These are phyloP conservation scores for Bolboschoenoplectus hybrid DNA, from an alignment of 202 grass and related monocot species.

Conservation along the genomic window DNA sequence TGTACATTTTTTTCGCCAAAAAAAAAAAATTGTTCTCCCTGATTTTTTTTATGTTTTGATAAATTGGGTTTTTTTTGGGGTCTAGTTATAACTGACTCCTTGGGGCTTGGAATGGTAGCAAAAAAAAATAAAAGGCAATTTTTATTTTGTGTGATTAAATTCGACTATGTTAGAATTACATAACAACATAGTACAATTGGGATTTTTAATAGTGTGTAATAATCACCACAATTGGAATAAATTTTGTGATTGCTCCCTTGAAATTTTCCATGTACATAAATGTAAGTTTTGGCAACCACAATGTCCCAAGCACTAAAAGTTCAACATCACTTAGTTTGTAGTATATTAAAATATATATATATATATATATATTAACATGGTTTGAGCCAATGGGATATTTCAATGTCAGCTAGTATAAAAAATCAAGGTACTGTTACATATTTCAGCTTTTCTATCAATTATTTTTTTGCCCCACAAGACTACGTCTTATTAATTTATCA, in stretches of 20 bases:
- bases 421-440: background rate
- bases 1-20: background rate
- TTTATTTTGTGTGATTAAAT: constrained; percentile 3
- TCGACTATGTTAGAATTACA: background rate
- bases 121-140: no score
- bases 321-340: background rate
- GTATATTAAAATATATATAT: background rate
- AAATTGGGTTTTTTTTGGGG: no score
- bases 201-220: background rate
- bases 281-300: background rate
- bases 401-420: background rate
- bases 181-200: background rate
- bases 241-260: background rate
- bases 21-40: background rate
- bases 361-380: background rate
- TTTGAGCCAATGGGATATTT: constrained; percentile 3
- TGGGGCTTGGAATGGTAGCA: no score
- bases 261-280: background rate
- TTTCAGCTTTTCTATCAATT: background rate
- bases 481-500: background rate
- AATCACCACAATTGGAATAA: background rate
- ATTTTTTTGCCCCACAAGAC: background rate
- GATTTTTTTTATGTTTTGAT: no score
- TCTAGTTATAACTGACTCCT: no score
- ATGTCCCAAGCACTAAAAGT: background rate